Conservation (phyloP, 176 grass and related monocot genomes). For the Aegilops speltoides region DNA sequence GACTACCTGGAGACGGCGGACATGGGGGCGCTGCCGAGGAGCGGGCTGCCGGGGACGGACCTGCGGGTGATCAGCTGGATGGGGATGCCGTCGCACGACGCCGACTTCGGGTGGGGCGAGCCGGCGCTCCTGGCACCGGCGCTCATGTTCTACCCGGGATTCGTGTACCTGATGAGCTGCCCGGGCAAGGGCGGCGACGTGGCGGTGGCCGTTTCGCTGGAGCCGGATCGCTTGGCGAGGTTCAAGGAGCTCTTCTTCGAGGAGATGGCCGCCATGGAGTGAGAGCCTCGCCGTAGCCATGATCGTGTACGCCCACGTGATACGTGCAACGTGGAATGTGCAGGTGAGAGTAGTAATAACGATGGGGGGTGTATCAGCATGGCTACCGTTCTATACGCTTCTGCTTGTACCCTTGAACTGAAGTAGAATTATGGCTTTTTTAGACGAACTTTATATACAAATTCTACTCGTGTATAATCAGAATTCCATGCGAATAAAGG, state of each 20-base stretch:
- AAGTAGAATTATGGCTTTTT: too few species aligned
- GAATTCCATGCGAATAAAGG: too few species aligned
- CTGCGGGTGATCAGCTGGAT: conserved; percentile 58
- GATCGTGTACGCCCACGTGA: background rate
- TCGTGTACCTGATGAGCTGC: conserved; percentile 44
- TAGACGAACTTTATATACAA: too few species aligned
- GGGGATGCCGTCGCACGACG: conserved; percentile 52
- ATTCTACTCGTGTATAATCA: too few species aligned
- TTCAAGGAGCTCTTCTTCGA: conserved; percentile 55
- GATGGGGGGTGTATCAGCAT: too few species aligned
- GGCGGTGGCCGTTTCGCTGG: conserved; percentile 38
- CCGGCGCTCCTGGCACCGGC: conserved; percentile 43
- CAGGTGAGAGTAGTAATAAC: too few species aligned
- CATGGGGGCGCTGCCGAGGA: background rate
- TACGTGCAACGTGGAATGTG: background rate
- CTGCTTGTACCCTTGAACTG: too few species aligned
- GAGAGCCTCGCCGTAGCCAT: background rate
- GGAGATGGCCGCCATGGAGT: conserved; percentile 30
- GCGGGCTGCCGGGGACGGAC: conserved; percentile 26
- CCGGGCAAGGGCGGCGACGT: conserved; percentile 41
- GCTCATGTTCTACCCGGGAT: conserved; percentile 37
- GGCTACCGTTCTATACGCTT: too few species aligned
- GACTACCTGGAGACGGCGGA: conserved; percentile 46
- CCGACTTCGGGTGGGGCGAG: conserved; percentile 64
- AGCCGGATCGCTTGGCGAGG: conserved; percentile 36